Evolutionary conservation across 306 rosid genomes (phyloP), one percentile per base, ranked within the genome.

Genomic region (Castanea mollissima): DNA sequence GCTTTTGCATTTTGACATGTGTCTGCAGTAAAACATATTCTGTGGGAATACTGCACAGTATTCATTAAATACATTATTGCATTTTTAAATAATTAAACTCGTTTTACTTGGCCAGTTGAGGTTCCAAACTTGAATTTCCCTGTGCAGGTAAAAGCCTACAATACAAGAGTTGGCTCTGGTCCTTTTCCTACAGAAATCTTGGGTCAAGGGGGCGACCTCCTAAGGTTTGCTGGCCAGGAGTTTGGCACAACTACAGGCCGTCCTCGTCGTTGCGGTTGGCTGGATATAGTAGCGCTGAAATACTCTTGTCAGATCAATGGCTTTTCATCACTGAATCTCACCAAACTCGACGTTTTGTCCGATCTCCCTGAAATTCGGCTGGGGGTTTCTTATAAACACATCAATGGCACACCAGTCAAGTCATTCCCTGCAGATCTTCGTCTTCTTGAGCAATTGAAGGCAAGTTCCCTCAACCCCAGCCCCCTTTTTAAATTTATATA

Each of bases 231-330:
- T 68, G 99, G 98, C 73, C 99, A 91, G 71, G 99, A 95, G 89
- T 95, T 91, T 85, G 99, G 99, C 74, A 95, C 99, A 69, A 93
- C 94, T 20, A 95, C 98, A 72, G 99, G 99, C 38, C 96, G 97
- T 56, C 99, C 99, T 74, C 93, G 98, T 46, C 96, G 98, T 35
- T 95, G 99, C 85, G 99, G 99, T 71, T 95, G 98, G 98, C 97
- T 93, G 46, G 99, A 95, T 84, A 76, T 95, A 69, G 96, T 90
- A 69, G 92, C 98, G 5, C 78, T 95, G 20, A 89, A 68, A 83
- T 95, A 54, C 83, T 84, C 91, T 75, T 91, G 97, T 77, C 97
- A 91, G 89, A 95, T 95, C 74, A 95, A 95, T 35, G 99, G 98
- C 2, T 88, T 93, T 74, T 91, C 98, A 6, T 83, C 98, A 23